Conservation (phyloP, 2,329 filamentous ascomycete genomes). For the Dryadomyces quercus-mongolicae region DNA sequence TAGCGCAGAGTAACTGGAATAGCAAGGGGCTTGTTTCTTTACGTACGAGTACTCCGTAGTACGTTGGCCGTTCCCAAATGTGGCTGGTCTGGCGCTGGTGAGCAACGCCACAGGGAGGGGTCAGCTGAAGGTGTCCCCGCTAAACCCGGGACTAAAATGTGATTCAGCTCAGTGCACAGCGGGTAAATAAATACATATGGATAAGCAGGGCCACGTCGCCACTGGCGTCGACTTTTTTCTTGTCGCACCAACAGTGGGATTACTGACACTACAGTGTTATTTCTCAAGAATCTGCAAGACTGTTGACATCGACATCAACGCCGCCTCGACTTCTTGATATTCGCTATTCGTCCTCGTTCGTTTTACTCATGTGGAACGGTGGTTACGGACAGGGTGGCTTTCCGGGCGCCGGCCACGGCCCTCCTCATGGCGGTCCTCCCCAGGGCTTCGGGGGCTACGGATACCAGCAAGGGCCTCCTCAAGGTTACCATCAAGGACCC, state of each 20-base stretch:
- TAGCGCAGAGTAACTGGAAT: background rate
- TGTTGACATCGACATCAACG: background rate
- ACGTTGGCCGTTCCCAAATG: background rate
- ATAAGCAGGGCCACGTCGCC: background rate
- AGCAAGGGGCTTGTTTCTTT: background rate
- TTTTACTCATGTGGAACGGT: constrained; percentile 5
- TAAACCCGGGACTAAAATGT: background rate
- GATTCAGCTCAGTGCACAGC: background rate
- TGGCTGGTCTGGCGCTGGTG: background rate
- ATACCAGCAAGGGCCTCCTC: constrained; percentile 4
- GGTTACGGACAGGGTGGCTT: constrained; percentile 2
- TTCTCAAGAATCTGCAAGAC: background rate
- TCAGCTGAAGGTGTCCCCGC: background rate
- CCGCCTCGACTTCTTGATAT: background rate
- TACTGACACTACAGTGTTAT: background rate
- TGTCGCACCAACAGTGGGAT: background rate
- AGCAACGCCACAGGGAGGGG: background rate
- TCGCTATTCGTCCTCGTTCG: background rate
- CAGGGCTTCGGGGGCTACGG: constrained; percentile 11
- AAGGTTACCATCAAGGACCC: background rate
- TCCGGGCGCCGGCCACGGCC: background rate
- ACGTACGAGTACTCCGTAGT: background rate
- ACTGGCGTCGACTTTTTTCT: background rate
- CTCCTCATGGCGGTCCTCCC: constrained; percentile 3
- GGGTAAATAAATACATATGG: background rate